phyloP scores from a whole-genome alignment of 1,139 yeast genomes.

The Suzukiozyma palmioleophila region DNA sequence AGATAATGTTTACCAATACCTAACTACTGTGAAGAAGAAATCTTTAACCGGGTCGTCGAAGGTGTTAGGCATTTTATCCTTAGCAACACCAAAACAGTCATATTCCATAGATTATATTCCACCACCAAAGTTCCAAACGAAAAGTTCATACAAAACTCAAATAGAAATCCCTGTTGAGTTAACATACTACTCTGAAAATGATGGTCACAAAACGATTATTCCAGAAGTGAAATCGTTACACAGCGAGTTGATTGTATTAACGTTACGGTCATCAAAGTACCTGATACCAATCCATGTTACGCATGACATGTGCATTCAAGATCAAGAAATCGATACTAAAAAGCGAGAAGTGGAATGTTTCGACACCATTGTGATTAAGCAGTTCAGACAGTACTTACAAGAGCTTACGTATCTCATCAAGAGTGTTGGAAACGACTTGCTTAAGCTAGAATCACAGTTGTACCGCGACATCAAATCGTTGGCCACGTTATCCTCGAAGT shows the following conservation, averaged over 20 bases:
- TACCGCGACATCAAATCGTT: constrained; percentile 35
- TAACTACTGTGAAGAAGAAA: constrained; percentile 32
- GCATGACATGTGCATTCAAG: constrained; percentile 37
- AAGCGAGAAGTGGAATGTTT: constrained; percentile 24
- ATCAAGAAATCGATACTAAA: constrained; percentile 19
- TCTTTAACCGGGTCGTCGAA: constrained; percentile 32
- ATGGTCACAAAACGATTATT: constrained; percentile 4
- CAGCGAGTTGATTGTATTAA: constrained; percentile 34
- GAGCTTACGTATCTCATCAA: constrained; percentile 29
- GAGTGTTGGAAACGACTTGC: constrained; percentile 31
- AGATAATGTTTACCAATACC: constrained; percentile 29
- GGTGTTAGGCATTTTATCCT: constrained; percentile 30
- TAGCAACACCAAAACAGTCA: constrained; percentile 32
- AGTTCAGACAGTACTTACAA: constrained; percentile 25
- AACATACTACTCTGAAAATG: constrained; percentile 23
- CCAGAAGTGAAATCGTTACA: constrained; percentile 30
- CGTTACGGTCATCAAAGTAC: constrained; percentile 32
- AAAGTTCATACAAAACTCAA: constrained; percentile 15
- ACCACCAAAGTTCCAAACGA: constrained; percentile 21
- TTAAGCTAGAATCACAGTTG: constrained; percentile 32
- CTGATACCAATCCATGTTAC: constrained; percentile 39
- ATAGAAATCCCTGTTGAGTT: constrained; percentile 34
- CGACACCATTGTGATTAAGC: constrained; percentile 27
- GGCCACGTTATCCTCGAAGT: constrained; percentile 32
- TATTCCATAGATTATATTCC: constrained; percentile 31